Conservation (phyloP, 2,329 filamentous ascomycete species). For the Colletotrichum sp. region DNA sequence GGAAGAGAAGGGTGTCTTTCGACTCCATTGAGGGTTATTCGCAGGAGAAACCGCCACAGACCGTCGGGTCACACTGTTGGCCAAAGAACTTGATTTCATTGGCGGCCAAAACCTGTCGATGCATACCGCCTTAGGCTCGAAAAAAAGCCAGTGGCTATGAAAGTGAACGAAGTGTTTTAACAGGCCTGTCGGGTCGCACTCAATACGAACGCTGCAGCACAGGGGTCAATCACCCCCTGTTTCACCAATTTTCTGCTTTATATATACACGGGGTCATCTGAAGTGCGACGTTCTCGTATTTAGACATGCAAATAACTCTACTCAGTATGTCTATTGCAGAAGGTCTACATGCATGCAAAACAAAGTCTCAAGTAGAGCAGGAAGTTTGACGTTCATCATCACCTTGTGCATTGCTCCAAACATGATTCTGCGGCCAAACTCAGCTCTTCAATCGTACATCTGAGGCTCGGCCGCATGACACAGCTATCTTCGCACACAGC, state of each 20-base stretch:
- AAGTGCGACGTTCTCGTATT: background rate
- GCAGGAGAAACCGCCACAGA: background rate
- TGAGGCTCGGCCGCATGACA: background rate
- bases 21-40: background rate
- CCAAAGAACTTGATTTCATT: background rate
- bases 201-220: background rate
- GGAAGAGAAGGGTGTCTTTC: background rate
- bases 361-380: background rate
- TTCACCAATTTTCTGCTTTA: background rate
- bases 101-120: background rate
- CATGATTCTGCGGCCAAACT: background rate
- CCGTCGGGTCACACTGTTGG: background rate
- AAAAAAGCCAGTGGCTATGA: background rate
- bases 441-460: rapidly evolving
- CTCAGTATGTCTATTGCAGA: background rate
- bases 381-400: background rate
- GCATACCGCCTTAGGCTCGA: background rate
- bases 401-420: background rate
- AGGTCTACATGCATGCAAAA: background rate
- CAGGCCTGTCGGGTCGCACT: background rate
- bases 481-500: background rate
- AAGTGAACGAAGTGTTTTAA: background rate
- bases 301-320: background rate
- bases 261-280: background rate
- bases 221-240: background rate